Base-by-base conservation (phyloP, 2,329 filamentous ascomycete genomes). In the Fusarium fujikuroi region DNA sequence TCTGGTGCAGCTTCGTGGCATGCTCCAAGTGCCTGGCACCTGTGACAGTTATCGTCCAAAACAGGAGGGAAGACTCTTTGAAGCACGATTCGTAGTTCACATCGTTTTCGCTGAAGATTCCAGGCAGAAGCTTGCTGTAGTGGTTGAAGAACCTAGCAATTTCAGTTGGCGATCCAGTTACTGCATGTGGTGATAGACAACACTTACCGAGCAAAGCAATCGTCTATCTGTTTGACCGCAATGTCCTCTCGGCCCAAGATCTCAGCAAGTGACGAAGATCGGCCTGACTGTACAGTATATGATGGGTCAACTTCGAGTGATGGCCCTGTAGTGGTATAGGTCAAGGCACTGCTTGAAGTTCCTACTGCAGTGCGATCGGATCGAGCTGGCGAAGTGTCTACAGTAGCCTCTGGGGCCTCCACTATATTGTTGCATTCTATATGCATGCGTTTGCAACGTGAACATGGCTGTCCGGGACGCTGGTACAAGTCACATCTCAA, bases 41-140 rank as follows among this genome's bases (percentile, higher is more conserved):
- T 28, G 58, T 60, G 46, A 37, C 36, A n/a, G 54, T 25, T 54
- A 60, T 56, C 21, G 46, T n/a, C 58, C 46, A 60, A 23, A 60
- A 60, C 16, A 60, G 46, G 18, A 60, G 15, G 16, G 18, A 12
- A 40, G 44, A 60, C 23, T 60, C 46, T 18, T 60, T 54, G 5
- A 60, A 60, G 46, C 19, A 60, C 8, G 36, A 25, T 19, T 60
- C 46, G 36, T n/a, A 39, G 21, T 40, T 30, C 10, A 9, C 12
- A 16, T 54, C 21, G 36, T 15, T 15, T 19, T 40, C 28, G 19
- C 32, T 15, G 18, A 60, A 34, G 6, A 56, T 42, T 6, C 36
- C 28, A 15, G 46, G 46, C 7, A 60, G 46, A 10, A 54, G 46
- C 25, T 30, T 34, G 21, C 36, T 60, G 23, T 54, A 56, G 18